Evolutionary conservation across 495 filamentous ascomycete genomes (phyloP).

Genomic region (Penicillium bovifimosum): DNA sequence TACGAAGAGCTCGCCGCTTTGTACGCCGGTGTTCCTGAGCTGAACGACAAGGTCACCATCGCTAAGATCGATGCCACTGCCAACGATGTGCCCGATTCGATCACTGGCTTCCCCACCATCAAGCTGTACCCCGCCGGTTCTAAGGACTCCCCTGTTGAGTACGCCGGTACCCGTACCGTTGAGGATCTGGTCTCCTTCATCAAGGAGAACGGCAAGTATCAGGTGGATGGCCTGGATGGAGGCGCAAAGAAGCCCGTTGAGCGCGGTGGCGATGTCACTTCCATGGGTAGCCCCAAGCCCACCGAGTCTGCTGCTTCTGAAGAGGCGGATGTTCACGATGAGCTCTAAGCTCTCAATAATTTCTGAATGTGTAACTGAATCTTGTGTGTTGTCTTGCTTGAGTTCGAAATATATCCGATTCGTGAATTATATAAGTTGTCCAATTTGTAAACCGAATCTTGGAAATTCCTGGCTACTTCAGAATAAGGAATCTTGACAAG

Average conservation of each 20-base stretch:
- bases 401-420: slow-evolving; percentile 11
- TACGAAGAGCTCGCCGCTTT: slow-evolving; percentile 78
- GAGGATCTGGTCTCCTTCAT: slow-evolving; percentile 94
- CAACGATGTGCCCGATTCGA: slow-evolving; percentile 96
- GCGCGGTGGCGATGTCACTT: slow-evolving; percentile 23
- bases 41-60: slow-evolving; percentile 77
- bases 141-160: slow-evolving; percentile 81
- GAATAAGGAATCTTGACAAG: too few relatives aligned
- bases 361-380: slow-evolving; percentile 17
- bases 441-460: background rate
- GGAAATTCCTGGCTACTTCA: background rate
- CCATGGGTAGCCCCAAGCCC: slow-evolving; percentile 11
- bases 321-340: slow-evolving; percentile 36
- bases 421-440: background rate
- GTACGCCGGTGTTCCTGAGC: slow-evolving; percentile 65
- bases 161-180: slow-evolving; percentile 80
- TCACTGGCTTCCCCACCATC: slow-evolving; percentile 98
- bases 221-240: slow-evolving; percentile 57
- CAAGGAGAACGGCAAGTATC: slow-evolving; percentile 88
- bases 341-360: slow-evolving; percentile 30
- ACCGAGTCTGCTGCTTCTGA: slow-evolving; percentile 28
- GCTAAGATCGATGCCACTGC: slow-evolving; percentile 97
- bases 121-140: slow-evolving; percentile 91
- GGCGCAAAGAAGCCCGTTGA: slow-evolving; percentile 35
- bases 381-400: slow-evolving; percentile 16